Base-by-base conservation (phyloP, 2,329 filamentous ascomycete species). In the Cercospora berteroae region DNA sequence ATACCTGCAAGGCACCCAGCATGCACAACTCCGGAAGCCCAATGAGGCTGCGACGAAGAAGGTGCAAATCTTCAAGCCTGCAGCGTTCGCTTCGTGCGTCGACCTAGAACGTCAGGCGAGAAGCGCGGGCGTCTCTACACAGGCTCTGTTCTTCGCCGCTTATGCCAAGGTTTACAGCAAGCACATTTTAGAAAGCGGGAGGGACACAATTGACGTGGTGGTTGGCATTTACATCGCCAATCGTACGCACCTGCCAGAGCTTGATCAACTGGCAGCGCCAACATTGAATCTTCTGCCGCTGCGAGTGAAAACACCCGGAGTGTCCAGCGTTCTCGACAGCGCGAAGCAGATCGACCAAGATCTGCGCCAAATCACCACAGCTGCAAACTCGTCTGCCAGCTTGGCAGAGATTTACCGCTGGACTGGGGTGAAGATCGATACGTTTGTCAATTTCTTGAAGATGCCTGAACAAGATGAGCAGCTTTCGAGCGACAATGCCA, bases 141-240 rank as follows among this genome's bases (percentile, higher is more conserved):
- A 97, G 71, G 84, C 91, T 0, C 76, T 95, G 0, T 89, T 97
- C 76, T 87, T 96, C 65, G 92, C 92, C 0, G 83, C 85, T 0
- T 91, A 90, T 70, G 87, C 90, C 2, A 86, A 84, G 69, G 74
- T 83, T 5, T 82, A 85, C 73, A 74, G 78, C 39, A 31, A 23
- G 10, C 63, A 68, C 4, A 67, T 71, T 74, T 81, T 36, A 8
- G 4, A 9, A 12, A 31, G 63, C 5, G 23, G 55, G 2, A n/a
- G 61, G 4, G 27, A 31, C 25, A 7, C 63, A 5, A 67, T 63
- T 5, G 42, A 86, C 44, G 78, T 91, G 1, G 80, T 92, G 0
- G 84, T 97, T 60, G 94, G 93, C 1, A 79, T 97, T 23, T 97
- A 97, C 77, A 85, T 96, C 8, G 91, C 93, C 50, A 96, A 96